Conservation (phyloP, 441 rosid species). For the Jatropha podagrica region DNA sequence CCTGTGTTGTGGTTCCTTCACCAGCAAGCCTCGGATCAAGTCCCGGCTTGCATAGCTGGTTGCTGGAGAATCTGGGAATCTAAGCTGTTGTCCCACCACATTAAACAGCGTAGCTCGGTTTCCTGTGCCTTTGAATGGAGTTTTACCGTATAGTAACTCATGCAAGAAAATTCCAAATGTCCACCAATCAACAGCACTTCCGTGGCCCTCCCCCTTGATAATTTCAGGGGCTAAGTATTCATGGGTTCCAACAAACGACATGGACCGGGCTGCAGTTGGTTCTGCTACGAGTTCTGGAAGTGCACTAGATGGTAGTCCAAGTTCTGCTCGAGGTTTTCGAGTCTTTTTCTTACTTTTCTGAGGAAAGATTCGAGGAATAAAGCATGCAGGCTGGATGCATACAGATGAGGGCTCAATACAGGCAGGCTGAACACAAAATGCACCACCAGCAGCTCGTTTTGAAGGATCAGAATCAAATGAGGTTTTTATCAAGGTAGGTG, state of each 20-base stretch:
- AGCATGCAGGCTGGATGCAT: conserved; percentile 90
- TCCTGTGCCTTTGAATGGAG: conserved; percentile 95
- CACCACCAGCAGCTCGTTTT: conserved; percentile 46
- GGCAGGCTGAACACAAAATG: conserved; percentile 80
- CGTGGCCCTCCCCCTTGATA: conserved; percentile 96
- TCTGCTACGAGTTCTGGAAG: conserved; percentile 95
- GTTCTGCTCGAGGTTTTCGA: conserved; percentile 52
- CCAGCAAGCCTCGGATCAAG: conserved; percentile 78
- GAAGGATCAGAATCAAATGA: conserved; percentile 61
- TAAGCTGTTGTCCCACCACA: conserved; percentile 91
- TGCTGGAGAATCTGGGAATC: conserved; percentile 87
- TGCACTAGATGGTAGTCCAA: conserved; percentile 47
- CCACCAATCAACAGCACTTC: conserved; percentile 99
- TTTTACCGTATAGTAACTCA: conserved; percentile 79
- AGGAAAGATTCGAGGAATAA: conserved; percentile 75
- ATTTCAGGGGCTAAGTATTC: conserved; percentile 99
- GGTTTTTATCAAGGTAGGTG: conserved; percentile 79
- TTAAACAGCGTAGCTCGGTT: conserved; percentile 92
- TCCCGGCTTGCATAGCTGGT: conserved; percentile 82
- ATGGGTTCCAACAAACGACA: conserved; percentile 98
- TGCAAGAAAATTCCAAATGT: conserved; percentile 91
- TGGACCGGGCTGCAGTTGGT: conserved; percentile 91
- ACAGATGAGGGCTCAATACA: conserved; percentile 81
- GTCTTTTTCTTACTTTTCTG: conserved; percentile 76
- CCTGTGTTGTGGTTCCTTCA: conserved; percentile 90